A percentile compares a stretch with the other conserved stretches of the same genome.
These are phyloP conservation scores for Naganishia vaughanmartiniae DNA, from an alignment of 768 basidiomycete species.

Conservation along the genomic window DNA sequence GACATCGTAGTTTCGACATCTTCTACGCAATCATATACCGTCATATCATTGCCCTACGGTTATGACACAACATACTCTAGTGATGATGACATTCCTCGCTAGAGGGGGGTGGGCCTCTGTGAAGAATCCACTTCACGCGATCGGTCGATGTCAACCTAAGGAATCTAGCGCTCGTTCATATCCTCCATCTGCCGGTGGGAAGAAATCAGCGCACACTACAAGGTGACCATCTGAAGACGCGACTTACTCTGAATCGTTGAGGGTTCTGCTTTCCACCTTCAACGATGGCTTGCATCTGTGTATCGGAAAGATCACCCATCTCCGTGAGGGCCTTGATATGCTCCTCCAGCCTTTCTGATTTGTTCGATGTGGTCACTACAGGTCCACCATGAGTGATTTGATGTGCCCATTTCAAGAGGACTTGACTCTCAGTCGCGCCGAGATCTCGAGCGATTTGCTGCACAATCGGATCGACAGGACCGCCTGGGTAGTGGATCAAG, in stretches of 20 bases:
- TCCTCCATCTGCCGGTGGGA: no score
- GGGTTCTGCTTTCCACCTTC: conserved; percentile 43
- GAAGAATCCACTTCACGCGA: no score
- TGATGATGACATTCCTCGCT: no score
- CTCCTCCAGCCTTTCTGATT: background rate
- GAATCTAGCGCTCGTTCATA: no score
- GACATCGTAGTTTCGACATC: no score
- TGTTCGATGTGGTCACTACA: conserved; percentile 15
- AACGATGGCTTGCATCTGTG: conserved; percentile 50
- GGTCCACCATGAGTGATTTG: conserved; percentile 35
- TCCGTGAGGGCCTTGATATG: background rate
- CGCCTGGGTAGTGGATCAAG: conserved; percentile 31
- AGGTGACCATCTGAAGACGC: background rate
- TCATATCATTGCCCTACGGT: no score
- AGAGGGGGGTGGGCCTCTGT: no score
- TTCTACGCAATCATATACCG: no score
- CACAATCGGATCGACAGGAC: conserved; percentile 36
- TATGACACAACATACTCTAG: no score
- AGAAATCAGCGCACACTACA: no score
- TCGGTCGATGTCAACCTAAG: no score
- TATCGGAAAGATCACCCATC: conserved; percentile 52
- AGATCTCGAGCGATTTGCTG: conserved; percentile 27
- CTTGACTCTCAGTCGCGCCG: conserved; percentile 36
- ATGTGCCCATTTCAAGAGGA: conserved; percentile 40
- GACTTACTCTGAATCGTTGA: conserved; percentile 2